phyloP scores from a whole-genome alignment of 2,329 filamentous ascomycete genomes.

The Aotearoamyces nothofagi region DNA sequence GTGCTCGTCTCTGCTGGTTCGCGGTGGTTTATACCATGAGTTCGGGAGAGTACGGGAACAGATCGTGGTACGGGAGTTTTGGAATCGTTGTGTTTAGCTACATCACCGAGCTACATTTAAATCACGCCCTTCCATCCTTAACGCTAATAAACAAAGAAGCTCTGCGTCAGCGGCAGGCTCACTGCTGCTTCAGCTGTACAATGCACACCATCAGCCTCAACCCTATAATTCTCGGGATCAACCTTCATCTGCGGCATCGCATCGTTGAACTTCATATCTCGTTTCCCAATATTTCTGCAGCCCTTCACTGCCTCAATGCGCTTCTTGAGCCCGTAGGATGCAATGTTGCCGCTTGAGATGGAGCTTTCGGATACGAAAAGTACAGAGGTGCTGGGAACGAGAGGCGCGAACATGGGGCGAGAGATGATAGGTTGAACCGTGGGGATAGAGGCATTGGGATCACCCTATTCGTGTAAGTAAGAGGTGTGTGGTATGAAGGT shows the following conservation, averaged over 20 bases:
- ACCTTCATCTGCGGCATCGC: slow-evolving; percentile 75
- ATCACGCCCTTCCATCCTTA: too few species aligned
- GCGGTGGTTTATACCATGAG: too few species aligned
- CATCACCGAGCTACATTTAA: too few species aligned
- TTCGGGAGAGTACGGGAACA: too few species aligned
- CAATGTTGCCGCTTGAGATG: slow-evolving; percentile 49
- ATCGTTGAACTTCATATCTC: slow-evolving; percentile 84
- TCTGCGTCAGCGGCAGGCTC: slow-evolving; percentile 60
- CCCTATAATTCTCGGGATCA: slow-evolving; percentile 78
- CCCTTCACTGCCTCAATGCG: slow-evolving; percentile 65
- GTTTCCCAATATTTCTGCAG: slow-evolving; percentile 64
- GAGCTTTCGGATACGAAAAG: slow-evolving; percentile 71
- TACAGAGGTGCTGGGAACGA: slow-evolving; percentile 57
- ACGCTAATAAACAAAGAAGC: slow-evolving; percentile 60
- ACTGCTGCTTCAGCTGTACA: slow-evolving; percentile 61
- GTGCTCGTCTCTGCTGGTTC: too few species aligned
- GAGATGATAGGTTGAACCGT: slow-evolving; percentile 75
- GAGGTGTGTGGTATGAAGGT: background rate
- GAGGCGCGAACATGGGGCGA: slow-evolving; percentile 71
- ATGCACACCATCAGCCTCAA: slow-evolving; percentile 67
- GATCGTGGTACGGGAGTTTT: too few species aligned
- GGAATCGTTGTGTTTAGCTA: too few species aligned
- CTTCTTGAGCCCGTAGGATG: slow-evolving; percentile 62
- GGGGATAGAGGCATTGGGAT: slow-evolving; percentile 72
- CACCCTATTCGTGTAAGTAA: slow-evolving; percentile 42